phyloP scores from a whole-genome alignment of 768 basidiomycete genomes.

The Terana coerulea region DNA sequence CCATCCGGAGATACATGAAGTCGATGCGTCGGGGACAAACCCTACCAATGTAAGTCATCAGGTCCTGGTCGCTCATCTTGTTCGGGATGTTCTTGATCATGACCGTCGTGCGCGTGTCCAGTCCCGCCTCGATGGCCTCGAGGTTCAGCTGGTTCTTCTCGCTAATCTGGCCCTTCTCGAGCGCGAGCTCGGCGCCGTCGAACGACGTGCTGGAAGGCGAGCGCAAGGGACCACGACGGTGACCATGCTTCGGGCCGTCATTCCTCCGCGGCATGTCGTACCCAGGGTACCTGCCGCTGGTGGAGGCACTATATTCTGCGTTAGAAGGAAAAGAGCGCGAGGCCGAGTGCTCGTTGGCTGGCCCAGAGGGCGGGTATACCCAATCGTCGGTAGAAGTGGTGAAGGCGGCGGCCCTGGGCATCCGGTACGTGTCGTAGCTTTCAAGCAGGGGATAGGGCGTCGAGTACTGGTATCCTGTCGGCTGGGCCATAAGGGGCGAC shows the following conservation, averaged over 20 bases:
- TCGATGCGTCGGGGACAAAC: conserved; percentile 78
- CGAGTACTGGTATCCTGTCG: neutral
- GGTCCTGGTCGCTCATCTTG: conserved; percentile 78
- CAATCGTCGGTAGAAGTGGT: too few relatives aligned
- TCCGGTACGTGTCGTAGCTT: too few relatives aligned
- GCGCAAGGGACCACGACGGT: too few relatives aligned
- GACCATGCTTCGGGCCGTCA: neutral
- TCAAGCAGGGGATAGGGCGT: neutral
- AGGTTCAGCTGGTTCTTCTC: conserved; percentile 61
- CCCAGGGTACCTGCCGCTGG: too few relatives aligned
- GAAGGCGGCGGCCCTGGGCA: too few relatives aligned
- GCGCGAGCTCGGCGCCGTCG: neutral
- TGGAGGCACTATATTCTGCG: too few relatives aligned
- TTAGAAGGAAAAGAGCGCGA: too few relatives aligned
- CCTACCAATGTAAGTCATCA: conserved; percentile 61
- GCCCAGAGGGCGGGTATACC: too few relatives aligned
- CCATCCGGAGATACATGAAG: conserved; percentile 86
- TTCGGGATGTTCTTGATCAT: conserved; percentile 95
- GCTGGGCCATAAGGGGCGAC: neutral
- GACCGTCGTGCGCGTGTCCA: conserved; percentile 78
- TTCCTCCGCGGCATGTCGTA: too few relatives aligned
- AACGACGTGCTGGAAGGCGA: neutral
- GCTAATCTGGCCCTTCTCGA: conserved; percentile 13
- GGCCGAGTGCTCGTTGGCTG: too few relatives aligned
- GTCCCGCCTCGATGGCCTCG: conserved; percentile 67